These are phyloP conservation scores for Porpolomopsis calyptriformis DNA, from an alignment of 768 basidiomycete genomes.

Conservation along the genomic window DNA sequence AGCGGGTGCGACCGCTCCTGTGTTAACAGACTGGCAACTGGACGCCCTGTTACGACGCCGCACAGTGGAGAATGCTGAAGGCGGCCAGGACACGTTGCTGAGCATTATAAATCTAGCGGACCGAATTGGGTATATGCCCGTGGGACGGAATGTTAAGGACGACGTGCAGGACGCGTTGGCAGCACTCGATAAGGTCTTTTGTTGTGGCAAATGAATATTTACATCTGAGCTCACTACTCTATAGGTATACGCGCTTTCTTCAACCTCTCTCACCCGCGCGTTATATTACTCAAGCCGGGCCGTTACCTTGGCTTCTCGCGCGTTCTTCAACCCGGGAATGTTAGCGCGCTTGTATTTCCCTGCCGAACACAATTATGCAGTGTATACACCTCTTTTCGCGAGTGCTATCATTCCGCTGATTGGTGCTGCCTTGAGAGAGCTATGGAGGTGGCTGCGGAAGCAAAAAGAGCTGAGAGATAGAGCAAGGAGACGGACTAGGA, in stretches of 20 bases:
- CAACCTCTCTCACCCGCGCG: conserved; percentile 31
- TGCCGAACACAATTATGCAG: conserved; percentile 93
- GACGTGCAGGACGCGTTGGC: conserved; percentile 63
- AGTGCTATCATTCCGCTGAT: conserved; percentile 78
- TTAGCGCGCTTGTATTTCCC: conserved; percentile 94
- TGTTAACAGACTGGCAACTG: conserved; percentile 66
- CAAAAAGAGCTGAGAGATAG: conserved; percentile 12
- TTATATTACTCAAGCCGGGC: conserved; percentile 56
- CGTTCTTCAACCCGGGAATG: conserved; percentile 97
- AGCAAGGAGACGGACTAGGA: not conserved
- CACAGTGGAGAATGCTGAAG: conserved; percentile 54
- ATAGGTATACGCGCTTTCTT: conserved; percentile 31
- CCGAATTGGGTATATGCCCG: conserved; percentile 88
- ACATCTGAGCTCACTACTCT: conserved; percentile 4
- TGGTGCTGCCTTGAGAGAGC: conserved; percentile 62
- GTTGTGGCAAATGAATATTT: not conserved
- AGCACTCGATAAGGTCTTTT: conserved; percentile 60
- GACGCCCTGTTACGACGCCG: conserved; percentile 67
- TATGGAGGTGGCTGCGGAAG: conserved; percentile 49
- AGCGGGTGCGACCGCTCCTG: conserved; percentile 12
- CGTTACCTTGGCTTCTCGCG: conserved; percentile 58
- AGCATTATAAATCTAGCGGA: conserved; percentile 80
- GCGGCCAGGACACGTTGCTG: conserved; percentile 60
- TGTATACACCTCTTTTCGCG: conserved; percentile 92
- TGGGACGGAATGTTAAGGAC: conserved; percentile 62